Conservation (phyloP, 441 rosid species). For the Pelargonium cotyledonis region DNA sequence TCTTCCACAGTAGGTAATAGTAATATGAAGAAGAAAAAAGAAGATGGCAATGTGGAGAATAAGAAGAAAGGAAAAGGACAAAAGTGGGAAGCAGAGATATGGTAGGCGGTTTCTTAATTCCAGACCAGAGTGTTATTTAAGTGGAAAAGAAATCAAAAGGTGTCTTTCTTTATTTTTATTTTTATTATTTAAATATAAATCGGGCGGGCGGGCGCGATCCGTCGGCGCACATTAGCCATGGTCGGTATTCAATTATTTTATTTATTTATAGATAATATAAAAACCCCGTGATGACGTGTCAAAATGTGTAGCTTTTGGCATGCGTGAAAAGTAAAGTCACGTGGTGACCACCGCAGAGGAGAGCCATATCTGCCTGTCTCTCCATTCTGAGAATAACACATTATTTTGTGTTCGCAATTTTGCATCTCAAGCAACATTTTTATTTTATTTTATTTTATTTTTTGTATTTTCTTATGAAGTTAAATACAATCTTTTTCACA, state of each 20-base stretch:
- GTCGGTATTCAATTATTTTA: constrained; percentile 19
- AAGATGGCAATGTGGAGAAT: neutral
- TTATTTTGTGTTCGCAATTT: constrained; percentile 12
- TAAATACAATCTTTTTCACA: neutral
- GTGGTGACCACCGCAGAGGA: constrained; percentile 47
- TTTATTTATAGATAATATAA: neutral
- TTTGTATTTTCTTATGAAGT: neutral
- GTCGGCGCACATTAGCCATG: constrained; percentile 24
- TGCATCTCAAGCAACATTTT: neutral
- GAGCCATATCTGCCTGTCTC: neutral
- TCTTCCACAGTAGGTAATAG: too few relatives aligned
- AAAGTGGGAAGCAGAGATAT: too few relatives aligned
- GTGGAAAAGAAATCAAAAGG: neutral
- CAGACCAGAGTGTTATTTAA: constrained; percentile 34
- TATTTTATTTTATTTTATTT: too few relatives aligned
- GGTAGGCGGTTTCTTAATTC: constrained; percentile 45
- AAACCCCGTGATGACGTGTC: neutral
- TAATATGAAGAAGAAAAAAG: neutral
- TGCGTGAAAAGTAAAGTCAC: constrained; percentile 72
- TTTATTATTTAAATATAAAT: constrained; percentile 23
- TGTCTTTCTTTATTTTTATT: neutral
- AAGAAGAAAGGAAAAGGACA: neutral
- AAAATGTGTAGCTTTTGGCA: constrained; percentile 42
- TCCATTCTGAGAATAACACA: neutral
- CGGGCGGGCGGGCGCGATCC: constrained; percentile 27